Evolutionary conservation across 2,329 filamentous ascomycete genomes (phyloP), one percentile per base, ranked within the genome.

Genomic region (Stemphylium vesicarium): DNA sequence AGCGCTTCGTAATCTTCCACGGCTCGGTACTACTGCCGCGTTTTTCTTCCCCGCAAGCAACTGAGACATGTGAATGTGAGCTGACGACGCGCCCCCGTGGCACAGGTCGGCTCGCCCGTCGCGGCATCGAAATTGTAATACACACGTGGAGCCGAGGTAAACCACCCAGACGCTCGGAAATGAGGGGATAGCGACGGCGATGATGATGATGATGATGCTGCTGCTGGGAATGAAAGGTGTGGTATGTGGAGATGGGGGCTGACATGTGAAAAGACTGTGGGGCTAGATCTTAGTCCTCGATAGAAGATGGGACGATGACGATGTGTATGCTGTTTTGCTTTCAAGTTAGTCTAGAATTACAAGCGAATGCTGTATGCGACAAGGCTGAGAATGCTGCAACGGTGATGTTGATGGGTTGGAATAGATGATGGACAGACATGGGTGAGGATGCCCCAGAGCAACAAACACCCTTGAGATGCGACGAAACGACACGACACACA

Each of bases 41-140:
- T 13, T 8, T 51, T 44, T 13, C 37, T 44, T 13, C 37, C n/a
- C 32, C 35, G n/a, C 13, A 2, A 8, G 29, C 22, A 20, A n/a
- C 8, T 10, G 9, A 33, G 29, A 24, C 56, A 60, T 55, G 54
- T 62, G 49, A 56, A 54, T 11, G 18, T 20, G 47, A 49, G 57
- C 61, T 64, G 51, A 62, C 52, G n/a, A 8, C 36, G 29, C n/a
- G 29, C 22, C 15, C 3, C 24, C 12, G 29, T 24, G 33, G 20
- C 20, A 40, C 38, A 64, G 56, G 54, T 56, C 35, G 56, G 51
- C 10, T 47, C 61, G 20, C 59, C 59, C 4, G 38, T 56, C 31
- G 51, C 56, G 38, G 61, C 59, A 18, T 45, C 59, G 41, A 64
- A 64, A 50, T 18, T 62, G 20, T 62, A 62, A 38, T 3, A 20